Conservation (phyloP, 495 filamentous ascomycete genomes). For the Penicillium daleae region DNA sequence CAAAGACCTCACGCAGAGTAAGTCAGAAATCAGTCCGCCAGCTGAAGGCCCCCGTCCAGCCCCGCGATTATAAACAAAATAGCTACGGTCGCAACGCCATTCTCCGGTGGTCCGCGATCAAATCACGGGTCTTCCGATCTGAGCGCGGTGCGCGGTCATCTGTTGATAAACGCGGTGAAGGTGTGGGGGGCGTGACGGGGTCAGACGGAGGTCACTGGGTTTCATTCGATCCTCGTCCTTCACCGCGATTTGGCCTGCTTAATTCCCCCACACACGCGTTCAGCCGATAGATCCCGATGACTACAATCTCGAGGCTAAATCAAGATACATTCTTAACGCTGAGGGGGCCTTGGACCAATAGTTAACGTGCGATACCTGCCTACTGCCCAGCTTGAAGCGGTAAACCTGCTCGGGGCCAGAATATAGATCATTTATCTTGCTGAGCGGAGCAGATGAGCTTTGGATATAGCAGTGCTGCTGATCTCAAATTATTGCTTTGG, state of each 20-base stretch:
- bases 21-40: background rate
- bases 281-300: slow-evolving; percentile 9
- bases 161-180: slow-evolving; percentile 15
- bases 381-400: background rate
- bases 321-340: background rate
- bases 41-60: background rate
- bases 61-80: slow-evolving; percentile 8
- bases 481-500: too few relatives aligned
- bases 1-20: background rate
- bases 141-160: slow-evolving; percentile 24
- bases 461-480: too few relatives aligned
- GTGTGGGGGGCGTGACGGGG: slow-evolving; percentile 24
- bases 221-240: slow-evolving; percentile 12
- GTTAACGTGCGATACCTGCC: background rate
- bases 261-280: slow-evolving; percentile 4
- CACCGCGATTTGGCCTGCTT: background rate
- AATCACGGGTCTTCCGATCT: slow-evolving; percentile 25
- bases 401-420: background rate
- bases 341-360: background rate
- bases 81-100: background rate
- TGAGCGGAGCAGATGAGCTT: too few relatives aligned
- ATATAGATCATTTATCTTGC: background rate
- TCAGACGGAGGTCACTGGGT: too few relatives aligned
- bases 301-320: background rate
- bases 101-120: slow-evolving; percentile 15